A percentile compares a stretch with the other conserved stretches of the same genome.
Evolutionary conservation across 106 monocot genomes (phyloP).

Genomic region (Apostasia shenzhenica): DNA sequence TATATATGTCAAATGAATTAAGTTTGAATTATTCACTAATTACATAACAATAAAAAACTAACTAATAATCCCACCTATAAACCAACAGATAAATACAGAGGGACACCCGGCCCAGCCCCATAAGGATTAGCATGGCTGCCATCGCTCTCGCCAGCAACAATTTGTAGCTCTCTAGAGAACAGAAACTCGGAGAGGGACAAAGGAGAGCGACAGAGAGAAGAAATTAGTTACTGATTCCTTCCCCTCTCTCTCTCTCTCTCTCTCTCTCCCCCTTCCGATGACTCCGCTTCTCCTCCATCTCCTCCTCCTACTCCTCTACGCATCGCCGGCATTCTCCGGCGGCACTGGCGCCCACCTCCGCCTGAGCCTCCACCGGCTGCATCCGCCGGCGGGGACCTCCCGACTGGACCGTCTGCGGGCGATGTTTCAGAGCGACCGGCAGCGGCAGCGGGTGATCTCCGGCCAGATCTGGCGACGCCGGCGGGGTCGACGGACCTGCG

Average conservation of each 20-base stretch:
- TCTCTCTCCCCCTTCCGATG: no score
- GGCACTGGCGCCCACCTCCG: neutral
- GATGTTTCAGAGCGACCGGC: neutral
- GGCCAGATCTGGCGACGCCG: neutral
- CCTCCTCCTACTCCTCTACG: constrained; percentile 7
- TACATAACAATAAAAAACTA: no score
- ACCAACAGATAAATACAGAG: no score
- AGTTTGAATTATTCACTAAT: no score
- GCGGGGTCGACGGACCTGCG: neutral
- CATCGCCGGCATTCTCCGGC: neutral
- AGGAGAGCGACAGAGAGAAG: neutral
- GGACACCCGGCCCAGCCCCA: no score
- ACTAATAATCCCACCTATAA: no score
- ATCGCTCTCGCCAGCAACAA: no score
- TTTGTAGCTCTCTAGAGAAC: no score
- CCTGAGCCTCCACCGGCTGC: neutral
- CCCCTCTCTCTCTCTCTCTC: no score
- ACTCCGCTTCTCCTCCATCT: neutral
- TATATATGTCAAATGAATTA: no score
- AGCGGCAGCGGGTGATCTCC: constrained; percentile 8
- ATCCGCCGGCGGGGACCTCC: neutral
- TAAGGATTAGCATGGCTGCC: no score
- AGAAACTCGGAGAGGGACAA: no score
- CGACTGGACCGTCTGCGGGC: constrained; percentile 1
- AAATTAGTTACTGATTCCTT: neutral